Evolutionary conservation across 495 filamentous ascomycete genomes (phyloP).

Genomic region (Neurospora sp.): DNA sequence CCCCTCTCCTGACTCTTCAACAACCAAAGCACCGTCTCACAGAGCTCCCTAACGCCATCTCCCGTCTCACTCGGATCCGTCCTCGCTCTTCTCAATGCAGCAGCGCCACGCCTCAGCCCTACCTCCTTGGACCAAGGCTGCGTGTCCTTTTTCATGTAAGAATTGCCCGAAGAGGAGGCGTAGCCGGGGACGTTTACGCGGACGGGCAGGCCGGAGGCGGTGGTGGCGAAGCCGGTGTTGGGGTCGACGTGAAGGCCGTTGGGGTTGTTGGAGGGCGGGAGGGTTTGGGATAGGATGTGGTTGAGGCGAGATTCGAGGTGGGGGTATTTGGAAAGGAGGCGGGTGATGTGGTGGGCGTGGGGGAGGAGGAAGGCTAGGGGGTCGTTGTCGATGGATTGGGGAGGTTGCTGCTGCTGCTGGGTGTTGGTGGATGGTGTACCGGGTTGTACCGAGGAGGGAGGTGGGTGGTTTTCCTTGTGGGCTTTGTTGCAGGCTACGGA

Average conservation of each 20-base stretch:
- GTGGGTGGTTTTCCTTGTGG: conserved; percentile 43
- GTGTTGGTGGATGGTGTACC: neutral
- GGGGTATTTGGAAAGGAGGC: conserved; percentile 44
- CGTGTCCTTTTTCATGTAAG: neutral
- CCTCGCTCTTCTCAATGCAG: conserved; percentile 24
- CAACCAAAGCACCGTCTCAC: conserved; percentile 29
- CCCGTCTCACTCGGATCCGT: conserved; percentile 26
- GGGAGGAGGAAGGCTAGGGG: conserved; percentile 31
- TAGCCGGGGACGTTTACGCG: neutral
- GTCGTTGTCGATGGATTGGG: conserved; percentile 9
- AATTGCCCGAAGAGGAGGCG: neutral
- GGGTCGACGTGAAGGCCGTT: neutral
- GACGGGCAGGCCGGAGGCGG: neutral
- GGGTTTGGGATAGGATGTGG: conserved; percentile 43
- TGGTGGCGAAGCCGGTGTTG: neutral
- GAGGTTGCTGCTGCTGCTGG: neutral
- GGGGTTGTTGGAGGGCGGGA: conserved; percentile 19
- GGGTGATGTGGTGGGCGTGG: conserved; percentile 34
- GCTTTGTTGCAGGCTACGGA: conserved; percentile 56
- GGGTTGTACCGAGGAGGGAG: neutral
- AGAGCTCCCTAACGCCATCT: conserved; percentile 39
- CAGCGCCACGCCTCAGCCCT: conserved; percentile 27
- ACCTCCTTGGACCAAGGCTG: conserved; percentile 29
- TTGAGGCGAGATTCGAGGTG: conserved; percentile 37
- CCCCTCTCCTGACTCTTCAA: conserved; percentile 8